Percentiles rank a stretch among this genome's conserved stretches.
Conservation (phyloP, 768 basidiomycete species). For the Leccinellum luteum region DNA sequence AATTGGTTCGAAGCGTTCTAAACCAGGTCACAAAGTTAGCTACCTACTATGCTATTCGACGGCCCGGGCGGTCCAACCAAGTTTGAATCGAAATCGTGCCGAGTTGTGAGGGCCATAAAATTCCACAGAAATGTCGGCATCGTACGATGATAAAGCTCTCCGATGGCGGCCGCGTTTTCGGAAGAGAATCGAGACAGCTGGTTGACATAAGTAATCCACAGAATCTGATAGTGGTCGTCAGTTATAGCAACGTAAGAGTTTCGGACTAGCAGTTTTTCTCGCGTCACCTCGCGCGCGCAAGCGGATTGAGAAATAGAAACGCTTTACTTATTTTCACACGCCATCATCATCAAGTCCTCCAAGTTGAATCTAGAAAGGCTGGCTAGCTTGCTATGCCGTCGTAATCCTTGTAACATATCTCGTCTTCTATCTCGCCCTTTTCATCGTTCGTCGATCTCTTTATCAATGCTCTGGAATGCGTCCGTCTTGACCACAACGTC, state of each 20-base stretch:
- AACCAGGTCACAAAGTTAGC: neutral
- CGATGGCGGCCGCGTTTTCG: neutral
- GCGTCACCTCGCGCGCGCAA: no score
- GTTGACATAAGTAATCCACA: no score
- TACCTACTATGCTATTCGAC: neutral
- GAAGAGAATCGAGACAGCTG: neutral
- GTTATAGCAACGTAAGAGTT: neutral
- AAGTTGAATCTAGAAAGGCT: slow-evolving; percentile 12
- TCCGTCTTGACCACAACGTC: slow-evolving; percentile 56
- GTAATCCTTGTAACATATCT: slow-evolving; percentile 24
- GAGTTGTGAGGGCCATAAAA: neutral
- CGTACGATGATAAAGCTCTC: no score
- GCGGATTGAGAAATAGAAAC: no score
- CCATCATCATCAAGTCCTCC: neutral
- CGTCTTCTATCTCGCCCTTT: slow-evolving; percentile 13
- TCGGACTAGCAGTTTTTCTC: neutral
- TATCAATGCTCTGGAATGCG: slow-evolving; percentile 59
- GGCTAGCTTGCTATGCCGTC: slow-evolving; percentile 28
- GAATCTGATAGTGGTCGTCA: no score
- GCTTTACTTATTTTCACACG: neutral
- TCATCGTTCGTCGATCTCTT: slow-evolving; percentile 12
- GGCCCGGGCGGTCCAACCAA: neutral
- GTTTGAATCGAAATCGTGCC: no score
- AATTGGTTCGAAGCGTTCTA: neutral
- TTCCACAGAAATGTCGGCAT: neutral